Percentiles rank a stretch among this genome's conserved stretches.
Evolutionary conservation across 352 stramenopile species (phyloP).

Genomic region (Pythium pectinolyticum): DNA sequence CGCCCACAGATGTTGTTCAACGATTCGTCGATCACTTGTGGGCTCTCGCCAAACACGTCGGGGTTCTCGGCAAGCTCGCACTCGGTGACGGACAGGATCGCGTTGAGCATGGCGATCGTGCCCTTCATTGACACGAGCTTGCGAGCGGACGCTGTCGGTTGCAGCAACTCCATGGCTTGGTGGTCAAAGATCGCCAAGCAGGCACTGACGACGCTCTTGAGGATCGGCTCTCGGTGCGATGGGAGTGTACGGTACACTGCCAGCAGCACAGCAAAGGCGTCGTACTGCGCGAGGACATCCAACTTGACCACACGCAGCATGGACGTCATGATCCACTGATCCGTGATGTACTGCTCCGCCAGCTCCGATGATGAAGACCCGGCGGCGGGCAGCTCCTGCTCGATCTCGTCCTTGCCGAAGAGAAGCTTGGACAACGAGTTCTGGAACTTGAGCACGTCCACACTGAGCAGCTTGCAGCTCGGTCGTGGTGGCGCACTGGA

Average conservation of each 20-base stretch:
- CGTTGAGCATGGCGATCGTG: slow-evolving; percentile 51
- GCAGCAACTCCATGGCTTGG: slow-evolving; percentile 40
- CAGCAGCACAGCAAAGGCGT: slow-evolving; percentile 57
- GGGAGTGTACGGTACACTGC: slow-evolving; percentile 51
- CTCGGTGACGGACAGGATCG: slow-evolving; percentile 45
- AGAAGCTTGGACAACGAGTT: slow-evolving; percentile 49
- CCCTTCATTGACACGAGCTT: slow-evolving; percentile 59
- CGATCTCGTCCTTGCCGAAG: slow-evolving; percentile 29
- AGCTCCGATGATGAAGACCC: slow-evolving; percentile 35
- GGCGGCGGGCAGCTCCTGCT: slow-evolving; percentile 27
- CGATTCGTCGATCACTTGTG: slow-evolving; percentile 37
- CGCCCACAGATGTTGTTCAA: slow-evolving; percentile 43
- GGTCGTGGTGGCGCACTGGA: not conserved
- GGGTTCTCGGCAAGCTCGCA: slow-evolving; percentile 36
- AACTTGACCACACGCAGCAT: slow-evolving; percentile 55
- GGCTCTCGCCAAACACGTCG: slow-evolving; percentile 38
- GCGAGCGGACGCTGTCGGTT: not conserved
- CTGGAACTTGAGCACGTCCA: slow-evolving; percentile 74
- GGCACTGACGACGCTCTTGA: slow-evolving; percentile 36
- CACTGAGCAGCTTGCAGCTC: slow-evolving; percentile 33
- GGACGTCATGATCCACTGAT: slow-evolving; percentile 48
- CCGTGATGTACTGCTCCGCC: slow-evolving; percentile 43
- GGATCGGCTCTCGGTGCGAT: slow-evolving; percentile 33
- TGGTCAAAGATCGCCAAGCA: slow-evolving; percentile 73
- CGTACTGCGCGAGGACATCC: slow-evolving; percentile 58